Evolutionary conservation across 1,139 yeast species (phyloP).

Genomic region (Saccharomycopsis hybrid): DNA sequence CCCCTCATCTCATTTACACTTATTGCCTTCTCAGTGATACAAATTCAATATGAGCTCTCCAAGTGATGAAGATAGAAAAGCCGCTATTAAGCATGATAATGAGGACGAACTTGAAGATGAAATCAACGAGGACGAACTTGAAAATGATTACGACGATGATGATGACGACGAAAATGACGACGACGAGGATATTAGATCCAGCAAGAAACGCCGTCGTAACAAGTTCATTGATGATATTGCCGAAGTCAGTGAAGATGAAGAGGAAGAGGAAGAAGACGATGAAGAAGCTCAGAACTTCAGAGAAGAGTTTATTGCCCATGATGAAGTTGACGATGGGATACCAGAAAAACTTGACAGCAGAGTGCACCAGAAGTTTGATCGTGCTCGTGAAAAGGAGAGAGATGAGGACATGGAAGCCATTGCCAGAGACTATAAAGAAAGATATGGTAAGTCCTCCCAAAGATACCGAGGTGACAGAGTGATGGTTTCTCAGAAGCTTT

Average conservation of each 20-base stretch:
- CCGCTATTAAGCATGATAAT: not conserved
- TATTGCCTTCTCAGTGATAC: not conserved
- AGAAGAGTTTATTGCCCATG: slow-evolving; percentile 75
- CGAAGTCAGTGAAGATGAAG: slow-evolving; percentile 97
- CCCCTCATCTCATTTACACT: not conserved
- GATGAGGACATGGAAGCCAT: slow-evolving; percentile 94
- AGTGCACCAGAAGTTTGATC: slow-evolving; percentile 86
- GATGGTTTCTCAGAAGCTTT: slow-evolving; percentile 85
- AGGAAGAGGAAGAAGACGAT: slow-evolving; percentile 79
- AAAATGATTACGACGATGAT: slow-evolving; percentile 34
- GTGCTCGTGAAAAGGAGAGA: slow-evolving; percentile 79
- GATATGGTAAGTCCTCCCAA: slow-evolving; percentile 80
- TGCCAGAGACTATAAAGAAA: slow-evolving; percentile 87
- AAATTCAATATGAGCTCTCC: not conserved
- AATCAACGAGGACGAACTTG: slow-evolving; percentile 27
- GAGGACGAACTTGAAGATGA: slow-evolving; percentile 19
- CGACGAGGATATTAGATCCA: slow-evolving; percentile 46
- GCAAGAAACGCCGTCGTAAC: slow-evolving; percentile 65
- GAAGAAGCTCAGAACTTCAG: slow-evolving; percentile 85
- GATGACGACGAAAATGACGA: slow-evolving; percentile 49
- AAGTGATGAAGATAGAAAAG: not conserved
- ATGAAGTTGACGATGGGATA: slow-evolving; percentile 42
- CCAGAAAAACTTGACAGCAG: slow-evolving; percentile 46
- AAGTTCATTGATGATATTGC: slow-evolving; percentile 98
- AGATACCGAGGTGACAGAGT: slow-evolving; percentile 87